Conservation (phyloP, 169 alveolate species). For the Plasmodium coatneyi region DNA sequence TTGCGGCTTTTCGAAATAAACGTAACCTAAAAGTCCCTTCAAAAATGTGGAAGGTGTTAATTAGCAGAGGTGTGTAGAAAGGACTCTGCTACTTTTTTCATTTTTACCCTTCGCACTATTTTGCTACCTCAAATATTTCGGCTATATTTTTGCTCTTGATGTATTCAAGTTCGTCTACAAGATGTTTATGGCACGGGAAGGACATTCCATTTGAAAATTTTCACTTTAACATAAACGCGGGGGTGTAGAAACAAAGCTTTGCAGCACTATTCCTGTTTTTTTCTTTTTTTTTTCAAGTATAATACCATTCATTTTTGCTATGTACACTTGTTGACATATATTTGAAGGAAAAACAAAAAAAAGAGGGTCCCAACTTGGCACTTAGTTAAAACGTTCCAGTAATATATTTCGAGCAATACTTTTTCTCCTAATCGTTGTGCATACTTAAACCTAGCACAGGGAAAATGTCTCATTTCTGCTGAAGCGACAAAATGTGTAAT, state of each 20-base stretch:
- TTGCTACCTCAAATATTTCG: conserved; percentile 60
- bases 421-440: background rate
- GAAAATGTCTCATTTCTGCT: background rate
- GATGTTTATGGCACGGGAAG: background rate
- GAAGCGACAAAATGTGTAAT: background rate
- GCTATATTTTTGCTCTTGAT: conserved; percentile 30
- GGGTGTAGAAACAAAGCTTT: background rate
- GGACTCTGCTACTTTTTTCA: background rate
- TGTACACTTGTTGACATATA: background rate
- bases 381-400: background rate
- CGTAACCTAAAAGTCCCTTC: conserved; percentile 45
- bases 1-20: conserved; percentile 56
- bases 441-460: background rate
- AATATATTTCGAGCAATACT: background rate
- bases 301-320: conserved; percentile 32
- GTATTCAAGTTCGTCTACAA: conserved; percentile 42
- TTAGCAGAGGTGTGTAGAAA: background rate
- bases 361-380: background rate
- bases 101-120: background rate
- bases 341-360: background rate
- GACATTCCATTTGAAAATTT: background rate
- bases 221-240: background rate
- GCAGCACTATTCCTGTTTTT: background rate
- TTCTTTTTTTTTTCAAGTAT: conserved; percentile 7
- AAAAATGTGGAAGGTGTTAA: background rate